Percentiles rank a stretch among this genome's conserved stretches.
phyloP scores from a whole-genome alignment of 306 rosid genomes.

The Mimosa bimucronata region DNA sequence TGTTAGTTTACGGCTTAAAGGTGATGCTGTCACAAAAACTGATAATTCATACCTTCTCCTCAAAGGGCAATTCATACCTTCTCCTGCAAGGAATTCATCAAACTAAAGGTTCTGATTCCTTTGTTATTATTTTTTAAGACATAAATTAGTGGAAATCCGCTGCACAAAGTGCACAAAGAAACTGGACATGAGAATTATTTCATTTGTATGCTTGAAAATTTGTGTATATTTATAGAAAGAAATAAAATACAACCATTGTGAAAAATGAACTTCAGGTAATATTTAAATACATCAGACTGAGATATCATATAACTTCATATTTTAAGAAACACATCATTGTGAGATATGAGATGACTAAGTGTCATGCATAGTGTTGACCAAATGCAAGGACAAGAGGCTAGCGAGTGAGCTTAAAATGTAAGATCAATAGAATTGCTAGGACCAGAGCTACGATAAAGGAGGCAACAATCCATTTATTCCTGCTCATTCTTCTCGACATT shows the following conservation, averaged over 20 bases:
- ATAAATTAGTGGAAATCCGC: neutral
- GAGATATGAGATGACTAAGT: neutral
- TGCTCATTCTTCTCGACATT: conserved; percentile 67
- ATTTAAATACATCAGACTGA: conserved; percentile 18
- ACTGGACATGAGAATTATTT: neutral
- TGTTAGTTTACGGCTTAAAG: neutral
- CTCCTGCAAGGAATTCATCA: neutral
- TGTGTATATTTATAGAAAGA: neutral
- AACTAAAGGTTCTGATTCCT: neutral
- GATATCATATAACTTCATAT: neutral
- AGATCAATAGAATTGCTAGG: conserved; percentile 53
- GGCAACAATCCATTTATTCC: conserved; percentile 63
- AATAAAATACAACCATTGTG: conserved; percentile 11
- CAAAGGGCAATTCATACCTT: neutral
- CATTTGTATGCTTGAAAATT: neutral
- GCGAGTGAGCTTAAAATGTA: conserved; percentile 51
- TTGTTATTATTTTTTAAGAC: neutral
- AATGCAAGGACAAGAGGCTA: conserved; percentile 37
- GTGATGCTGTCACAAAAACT: neutral
- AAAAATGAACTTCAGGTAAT: neutral
- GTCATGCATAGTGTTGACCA: conserved; percentile 4
- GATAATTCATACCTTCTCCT: neutral
- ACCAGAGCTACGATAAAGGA: conserved; percentile 50
- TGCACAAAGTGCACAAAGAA: neutral
- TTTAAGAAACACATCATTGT: conserved; percentile 17